These are phyloP conservation scores for Arthrobotrys conoides DNA, from an alignment of 2,329 filamentous ascomycete genomes.

Conservation along the genomic window DNA sequence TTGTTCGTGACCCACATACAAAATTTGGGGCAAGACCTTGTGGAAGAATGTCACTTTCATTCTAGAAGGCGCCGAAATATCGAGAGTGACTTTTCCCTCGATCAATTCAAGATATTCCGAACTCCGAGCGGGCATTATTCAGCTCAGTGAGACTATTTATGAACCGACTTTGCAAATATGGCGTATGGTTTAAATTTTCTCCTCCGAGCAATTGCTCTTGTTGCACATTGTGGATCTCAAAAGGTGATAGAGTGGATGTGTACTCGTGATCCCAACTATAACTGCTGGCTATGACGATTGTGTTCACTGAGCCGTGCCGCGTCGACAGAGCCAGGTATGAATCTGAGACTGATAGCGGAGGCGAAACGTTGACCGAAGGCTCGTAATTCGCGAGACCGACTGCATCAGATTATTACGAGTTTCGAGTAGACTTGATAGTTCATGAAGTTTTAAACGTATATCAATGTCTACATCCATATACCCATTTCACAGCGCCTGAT, in stretches of 20 bases:
- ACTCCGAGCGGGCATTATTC: background rate
- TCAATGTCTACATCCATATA: background rate
- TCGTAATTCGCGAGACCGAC: conserved; percentile 12
- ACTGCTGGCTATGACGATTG: background rate
- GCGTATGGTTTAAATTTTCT: background rate
- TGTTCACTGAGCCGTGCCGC: conserved; percentile 9
- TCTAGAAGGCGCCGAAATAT: conserved; percentile 22
- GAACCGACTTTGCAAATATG: background rate
- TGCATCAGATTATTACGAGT: conserved; percentile 19
- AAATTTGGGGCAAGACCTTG: conserved; percentile 12
- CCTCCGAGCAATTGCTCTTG: background rate
- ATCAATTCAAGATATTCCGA: conserved; percentile 1
- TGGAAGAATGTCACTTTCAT: conserved; percentile 34
- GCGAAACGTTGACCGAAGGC: conserved; percentile 17
- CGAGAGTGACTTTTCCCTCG: conserved; percentile 5
- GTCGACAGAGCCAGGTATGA: conserved; percentile 6
- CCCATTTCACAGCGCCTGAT: background rate
- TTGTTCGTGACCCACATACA: conserved; percentile 1
- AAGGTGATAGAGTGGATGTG: background rate
- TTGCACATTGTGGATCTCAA: background rate
- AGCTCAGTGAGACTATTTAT: conserved; percentile 7
- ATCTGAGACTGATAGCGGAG: conserved; percentile 10
- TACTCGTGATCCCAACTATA: background rate
- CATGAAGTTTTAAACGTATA: no score
- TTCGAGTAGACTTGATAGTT: no score